Conservation (phyloP, 441 rosid genomes). For the Caryocar brasiliense region DNA sequence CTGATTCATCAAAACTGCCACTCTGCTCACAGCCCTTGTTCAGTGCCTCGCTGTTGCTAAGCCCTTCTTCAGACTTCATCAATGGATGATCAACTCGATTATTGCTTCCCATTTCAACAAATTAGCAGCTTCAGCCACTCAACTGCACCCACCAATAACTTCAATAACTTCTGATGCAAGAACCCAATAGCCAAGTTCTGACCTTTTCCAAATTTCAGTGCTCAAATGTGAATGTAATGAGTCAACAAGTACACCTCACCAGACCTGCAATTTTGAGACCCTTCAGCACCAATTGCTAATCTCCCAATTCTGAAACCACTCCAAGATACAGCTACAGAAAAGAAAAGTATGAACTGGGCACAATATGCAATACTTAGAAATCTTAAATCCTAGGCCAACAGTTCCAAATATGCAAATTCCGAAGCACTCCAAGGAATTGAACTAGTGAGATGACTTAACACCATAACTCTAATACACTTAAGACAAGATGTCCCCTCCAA, state of each 20-base stretch:
- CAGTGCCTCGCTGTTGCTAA: conserved; percentile 19
- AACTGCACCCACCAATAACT: conserved; percentile 2
- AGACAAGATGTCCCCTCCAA: conserved; percentile 1
- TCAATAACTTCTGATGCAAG: not conserved
- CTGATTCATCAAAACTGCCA: conserved; percentile 17
- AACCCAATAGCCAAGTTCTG: not conserved
- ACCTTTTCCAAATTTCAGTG: conserved; percentile 4
- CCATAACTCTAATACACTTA: conserved; percentile 10
- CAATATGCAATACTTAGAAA: not conserved
- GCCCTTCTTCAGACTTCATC: conserved; percentile 22
- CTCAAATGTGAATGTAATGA: not conserved
- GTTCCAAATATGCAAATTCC: not conserved
- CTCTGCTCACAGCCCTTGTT: conserved; percentile 10
- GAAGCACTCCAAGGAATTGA: not conserved
- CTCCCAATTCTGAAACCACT: not conserved
- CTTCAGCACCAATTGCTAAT: not conserved
- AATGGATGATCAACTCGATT: conserved; percentile 38
- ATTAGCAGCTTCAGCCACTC: conserved; percentile 13
- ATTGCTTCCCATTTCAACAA: conserved; percentile 42
- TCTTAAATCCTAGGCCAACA: conserved; percentile 13
- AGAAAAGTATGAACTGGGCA: not conserved
- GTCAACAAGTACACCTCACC: not conserved
- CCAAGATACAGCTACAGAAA: not conserved
- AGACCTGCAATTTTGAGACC: not conserved
- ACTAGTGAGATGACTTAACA: not conserved